Evolutionary conservation across 2,329 filamentous ascomycete species (phyloP), one percentile per base, ranked within the genome.

Genomic region (Chrysosphaeria jannelii): DNA sequence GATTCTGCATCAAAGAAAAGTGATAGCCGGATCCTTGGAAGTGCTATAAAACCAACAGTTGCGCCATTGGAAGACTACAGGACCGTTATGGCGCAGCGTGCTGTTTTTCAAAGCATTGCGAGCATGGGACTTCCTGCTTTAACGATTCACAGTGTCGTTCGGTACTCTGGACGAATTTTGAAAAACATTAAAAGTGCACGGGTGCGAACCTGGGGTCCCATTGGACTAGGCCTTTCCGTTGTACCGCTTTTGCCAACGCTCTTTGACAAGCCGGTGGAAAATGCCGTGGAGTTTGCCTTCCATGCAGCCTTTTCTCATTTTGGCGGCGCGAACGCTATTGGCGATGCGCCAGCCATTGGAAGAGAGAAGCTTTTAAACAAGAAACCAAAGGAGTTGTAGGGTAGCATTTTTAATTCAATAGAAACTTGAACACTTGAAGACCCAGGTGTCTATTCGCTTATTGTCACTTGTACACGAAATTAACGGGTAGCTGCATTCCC

Each of bases 101-200:
- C 64, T 2, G 56, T 91, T 12, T 97, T 97, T 46, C 85, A 97
- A 47, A 64, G 63, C 32, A 30, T 97, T 22, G 85, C 85, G 0
- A 75, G 65, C 36, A 97, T 97, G 85, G 85, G 75, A 2, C 44
- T 93, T 33, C 85, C 81, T 1, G 81, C 79, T 0, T 75, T 91
- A 30, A 90, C 78, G 0, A 90, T 93, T 27, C 81, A 91, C 44
- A 78, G 68, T 30, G 69, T 93, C 5, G 85, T 97, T 24, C 61
- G 65, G 29, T 91, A 97, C 39, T 79, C 74, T 1, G 78, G 85
- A 1, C 54, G 53, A 19, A 76, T 76, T n/a, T 43, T 97, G 50
- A 90, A 81, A 48, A 53, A 72, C 34, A 52, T 54, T 11, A 81
- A 85, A 52, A 89, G 71, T 38, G 51, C 55, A 28, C 60, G 48